Evolutionary conservation across 2,329 filamentous ascomycete genomes (phyloP), one percentile per base, ranked within the genome.

Genomic region (Leptosphaerulina australis): DNA sequence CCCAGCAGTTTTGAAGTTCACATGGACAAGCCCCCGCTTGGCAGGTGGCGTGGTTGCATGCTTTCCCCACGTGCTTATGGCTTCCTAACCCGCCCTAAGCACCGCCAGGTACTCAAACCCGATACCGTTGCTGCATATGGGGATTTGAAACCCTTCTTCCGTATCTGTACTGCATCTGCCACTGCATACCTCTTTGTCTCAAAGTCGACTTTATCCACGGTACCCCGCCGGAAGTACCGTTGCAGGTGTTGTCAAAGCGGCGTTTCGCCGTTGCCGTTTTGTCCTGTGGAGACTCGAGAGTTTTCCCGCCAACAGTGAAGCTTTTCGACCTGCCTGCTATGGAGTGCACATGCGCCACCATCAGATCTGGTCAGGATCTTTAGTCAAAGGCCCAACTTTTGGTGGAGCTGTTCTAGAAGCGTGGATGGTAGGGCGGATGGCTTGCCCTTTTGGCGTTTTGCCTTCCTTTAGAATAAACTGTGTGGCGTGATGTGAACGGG

Each of bases 1-100:
- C 61, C 54, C 53, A 50, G 46, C 53, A 52, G 30, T 48, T 54
- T 44, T 52, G 33, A 38, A 51, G 64, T 59, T 66, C 68, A 69
- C 67, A 68, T 70, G 68, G 45, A 38, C 64, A 65, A 45, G 55
- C 59, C 61, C 57, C 44, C 59, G 51, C 63, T 66, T 60, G 59
- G 66, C 64, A 57, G 38, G 41, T 53, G 44, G 44, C 54, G 53
- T 55, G 44, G 53, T 60, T 55, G 55, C 49, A 49, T 60, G 48
- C 52, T 51, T 35, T 51, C 63, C 67, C 68, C 68, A 70, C 69
- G 68, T 69, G 67, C 68, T 69, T 68, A 69, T 71, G 63, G n/a
- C n/a, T n/a, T 35, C 18, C 5, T 8, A 10, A 22, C 33, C 14
- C 12, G 7, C 5, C 14, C 30, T 9, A 4, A 18, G 30, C 8